phyloP scores from a whole-genome alignment of 1,139 yeast species.

The Torulaspora globosa region DNA sequence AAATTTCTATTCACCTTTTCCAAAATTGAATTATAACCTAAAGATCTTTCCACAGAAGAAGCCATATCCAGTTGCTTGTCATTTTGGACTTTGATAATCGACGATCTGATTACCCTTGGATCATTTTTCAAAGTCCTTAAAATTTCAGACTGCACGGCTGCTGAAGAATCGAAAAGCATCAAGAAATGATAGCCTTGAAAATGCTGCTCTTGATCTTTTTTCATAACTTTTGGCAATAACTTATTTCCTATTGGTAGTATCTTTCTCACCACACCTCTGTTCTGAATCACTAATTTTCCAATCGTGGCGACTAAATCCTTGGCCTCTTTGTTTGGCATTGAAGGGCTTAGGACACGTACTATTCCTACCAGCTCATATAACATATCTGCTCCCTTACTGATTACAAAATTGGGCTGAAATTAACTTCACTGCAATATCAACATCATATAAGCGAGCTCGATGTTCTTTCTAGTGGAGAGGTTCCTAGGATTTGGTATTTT shows the following conservation, averaged over 20 bases:
- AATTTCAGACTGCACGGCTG: slow-evolving; percentile 82
- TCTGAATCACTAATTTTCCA: slow-evolving; percentile 76
- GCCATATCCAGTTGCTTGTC: slow-evolving; percentile 50
- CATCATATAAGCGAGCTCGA: too few species aligned
- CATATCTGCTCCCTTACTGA: slow-evolving; percentile 43
- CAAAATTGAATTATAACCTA: slow-evolving; percentile 28
- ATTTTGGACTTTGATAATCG: slow-evolving; percentile 65
- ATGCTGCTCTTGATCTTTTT: slow-evolving; percentile 83
- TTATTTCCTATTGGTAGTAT: slow-evolving; percentile 75
- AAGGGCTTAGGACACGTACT: slow-evolving; percentile 68
- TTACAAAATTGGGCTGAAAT: too few species aligned
- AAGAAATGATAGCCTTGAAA: slow-evolving; percentile 86
- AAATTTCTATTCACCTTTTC: slow-evolving; percentile 20
- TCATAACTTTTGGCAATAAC: slow-evolving; percentile 74
- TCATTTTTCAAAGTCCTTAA: slow-evolving; percentile 75
- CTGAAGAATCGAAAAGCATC: slow-evolving; percentile 80
- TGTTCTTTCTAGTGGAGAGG: too few species aligned
- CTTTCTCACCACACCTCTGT: slow-evolving; percentile 88
- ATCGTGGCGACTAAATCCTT: slow-evolving; percentile 64
- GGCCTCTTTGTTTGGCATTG: slow-evolving; percentile 57
- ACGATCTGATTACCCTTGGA: slow-evolving; percentile 83
- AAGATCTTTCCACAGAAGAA: slow-evolving; percentile 46
- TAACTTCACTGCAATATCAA: too few species aligned
- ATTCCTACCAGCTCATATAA: slow-evolving; percentile 87
- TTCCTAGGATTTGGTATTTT: neutral